Conservation (phyloP, 768 basidiomycete species). For the Pisolithus microcarpus region DNA sequence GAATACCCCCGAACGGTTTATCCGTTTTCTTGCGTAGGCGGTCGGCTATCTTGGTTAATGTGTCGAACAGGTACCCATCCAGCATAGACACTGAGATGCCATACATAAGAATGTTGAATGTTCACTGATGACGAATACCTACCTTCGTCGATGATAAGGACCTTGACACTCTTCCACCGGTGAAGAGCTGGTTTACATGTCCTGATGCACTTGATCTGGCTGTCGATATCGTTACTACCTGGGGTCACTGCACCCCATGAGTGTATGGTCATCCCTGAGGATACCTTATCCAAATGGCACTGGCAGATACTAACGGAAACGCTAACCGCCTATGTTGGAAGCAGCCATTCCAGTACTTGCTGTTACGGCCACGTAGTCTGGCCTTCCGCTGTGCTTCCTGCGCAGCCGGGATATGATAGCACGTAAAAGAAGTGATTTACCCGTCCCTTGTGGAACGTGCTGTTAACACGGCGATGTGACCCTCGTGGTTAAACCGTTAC, state of each 20-base stretch:
- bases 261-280: slow-evolving; percentile 51
- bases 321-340: slow-evolving; percentile 40
- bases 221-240: slow-evolving; percentile 31
- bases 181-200: slow-evolving; percentile 47
- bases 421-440: slow-evolving; percentile 54
- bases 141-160: slow-evolving; percentile 65
- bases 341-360: slow-evolving; percentile 42
- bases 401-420: slow-evolving; percentile 49
- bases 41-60: slow-evolving; percentile 45
- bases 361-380: slow-evolving; percentile 36
- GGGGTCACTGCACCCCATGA: slow-evolving; percentile 56
- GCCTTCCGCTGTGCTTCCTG: slow-evolving; percentile 26
- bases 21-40: slow-evolving; percentile 42
- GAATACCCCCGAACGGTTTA: slow-evolving; percentile 61
- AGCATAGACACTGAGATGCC: slow-evolving; percentile 56
- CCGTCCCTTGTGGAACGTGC: slow-evolving; percentile 40
- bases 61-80: slow-evolving; percentile 55
- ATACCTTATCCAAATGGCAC: not conserved
- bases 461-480: not conserved
- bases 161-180: slow-evolving; percentile 51
- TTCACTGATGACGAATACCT: too few relatives aligned
- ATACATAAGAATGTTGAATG: not conserved
- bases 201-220: slow-evolving; percentile 43
- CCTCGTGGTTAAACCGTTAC: slow-evolving; percentile 26
- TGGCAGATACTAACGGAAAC: too few relatives aligned